phyloP scores from a whole-genome alignment of 768 basidiomycete species.

The Rhodosporidiobolus odoratus region DNA sequence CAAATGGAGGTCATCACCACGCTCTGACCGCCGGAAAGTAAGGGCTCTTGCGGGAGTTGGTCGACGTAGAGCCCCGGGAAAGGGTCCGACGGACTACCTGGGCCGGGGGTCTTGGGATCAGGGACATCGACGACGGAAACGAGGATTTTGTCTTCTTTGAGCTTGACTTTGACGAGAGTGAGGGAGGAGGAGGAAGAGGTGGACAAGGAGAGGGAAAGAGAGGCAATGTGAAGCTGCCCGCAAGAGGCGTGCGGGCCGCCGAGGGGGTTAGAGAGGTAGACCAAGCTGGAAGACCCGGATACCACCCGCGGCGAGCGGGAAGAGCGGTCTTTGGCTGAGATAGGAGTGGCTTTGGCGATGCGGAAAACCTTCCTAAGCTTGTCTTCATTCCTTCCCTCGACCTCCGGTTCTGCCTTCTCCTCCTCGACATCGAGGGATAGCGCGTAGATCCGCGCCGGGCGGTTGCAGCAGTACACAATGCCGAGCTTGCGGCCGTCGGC shows the following conservation, averaged over 20 bases:
- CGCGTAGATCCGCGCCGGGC: conserved; percentile 58
- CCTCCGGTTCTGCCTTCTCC: neutral
- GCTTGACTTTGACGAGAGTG: neutral
- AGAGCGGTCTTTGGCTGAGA: conserved; percentile 47
- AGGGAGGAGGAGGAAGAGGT: neutral
- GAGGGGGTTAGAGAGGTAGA: conserved; percentile 57
- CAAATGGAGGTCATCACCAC: conserved; percentile 55
- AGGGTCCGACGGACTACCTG: conserved; percentile 37
- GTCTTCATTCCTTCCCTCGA: neutral
- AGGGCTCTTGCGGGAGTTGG: conserved; percentile 51
- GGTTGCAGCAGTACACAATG: conserved; percentile 59
- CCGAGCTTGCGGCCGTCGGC: conserved; percentile 60
- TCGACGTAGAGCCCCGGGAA: conserved; percentile 65
- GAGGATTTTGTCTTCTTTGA: neutral
- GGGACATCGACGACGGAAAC: conserved; percentile 52
- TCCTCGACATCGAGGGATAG: conserved; percentile 44
- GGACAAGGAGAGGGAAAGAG: conserved; percentile 43
- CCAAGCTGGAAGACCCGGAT: conserved; percentile 43
- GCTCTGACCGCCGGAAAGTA: conserved; percentile 44
- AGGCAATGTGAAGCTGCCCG: conserved; percentile 52
- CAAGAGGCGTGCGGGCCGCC: conserved; percentile 63
- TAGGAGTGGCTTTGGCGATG: neutral
- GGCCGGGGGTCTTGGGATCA: conserved; percentile 43
- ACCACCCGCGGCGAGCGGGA: conserved; percentile 59
- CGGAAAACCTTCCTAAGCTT: conserved; percentile 5